Base-by-base conservation (phyloP, 345 rosid species). In the Sisymbrium irio region DNA sequence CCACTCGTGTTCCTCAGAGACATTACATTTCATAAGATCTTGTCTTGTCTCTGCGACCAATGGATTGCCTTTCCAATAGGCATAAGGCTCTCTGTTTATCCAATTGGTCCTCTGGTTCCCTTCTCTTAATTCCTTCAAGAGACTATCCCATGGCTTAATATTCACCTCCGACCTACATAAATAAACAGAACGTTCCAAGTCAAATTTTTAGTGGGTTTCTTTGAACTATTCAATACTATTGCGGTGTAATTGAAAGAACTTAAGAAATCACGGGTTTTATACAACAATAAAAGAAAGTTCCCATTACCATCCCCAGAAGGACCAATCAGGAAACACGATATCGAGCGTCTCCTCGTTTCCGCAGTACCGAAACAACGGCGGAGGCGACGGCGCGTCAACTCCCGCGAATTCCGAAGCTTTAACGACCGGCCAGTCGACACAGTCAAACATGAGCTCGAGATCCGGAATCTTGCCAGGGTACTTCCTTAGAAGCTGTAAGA, bases 11-110 rank as follows among this genome's bases (percentile, higher is more conserved):
- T 77, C 55, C 1, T 83, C 78, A 0, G 97, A 78, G 75, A 85
- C 85, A 69, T 94, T 85, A 74, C 98, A 94, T 51, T 51, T 94
- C 60, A 94, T 68, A 35, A 94, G 94, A 69, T 88, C 90, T 75
- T 78, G 77, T 70, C 98, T 82, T 44, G 85, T 85, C 41, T 51
- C 65, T n/a, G 90, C 87, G 2, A 91, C 96, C 9, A 20, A 0
- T n/a, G 97, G 96, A 73, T 94, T 94, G 22, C 98, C 98, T 67
- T 88, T 91, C 97, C 98, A 94, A 12, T 85, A 91, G 7, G 98
- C 97, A 54, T 85, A 77, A 50, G 98, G 90, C 59, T 83, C 85
- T 77, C 95, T 87, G 12, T 85, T 78, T n/a, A 57, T 58, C 98
- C 98, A 94, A 44, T 20, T 62, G 0, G 1, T 70, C 77, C 67